Percentiles rank a stretch among this genome's conserved stretches.
Evolutionary conservation across 73 alveolate genomes (phyloP).

Genomic region (Stentor roeselii): DNA sequence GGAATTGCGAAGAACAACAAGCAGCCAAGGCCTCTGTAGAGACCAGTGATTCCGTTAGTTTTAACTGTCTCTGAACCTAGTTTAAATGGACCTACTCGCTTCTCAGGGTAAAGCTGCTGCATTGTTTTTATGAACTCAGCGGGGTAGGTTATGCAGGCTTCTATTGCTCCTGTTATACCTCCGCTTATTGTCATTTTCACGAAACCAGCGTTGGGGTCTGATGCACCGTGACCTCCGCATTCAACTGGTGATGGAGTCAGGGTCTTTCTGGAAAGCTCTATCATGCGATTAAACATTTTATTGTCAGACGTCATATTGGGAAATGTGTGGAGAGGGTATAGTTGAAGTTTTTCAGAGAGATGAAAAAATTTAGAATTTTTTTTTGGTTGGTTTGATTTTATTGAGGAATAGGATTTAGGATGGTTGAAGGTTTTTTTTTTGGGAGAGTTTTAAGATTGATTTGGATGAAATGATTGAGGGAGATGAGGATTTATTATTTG

Average conservation of each 20-base stretch:
- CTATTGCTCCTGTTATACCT: slow-evolving; percentile 93
- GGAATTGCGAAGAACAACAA: slow-evolving; percentile 84
- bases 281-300: neutral
- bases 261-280: neutral
- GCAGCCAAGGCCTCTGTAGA: slow-evolving; percentile 84
- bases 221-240: slow-evolving; percentile 23
- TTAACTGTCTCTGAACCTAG: slow-evolving; percentile 57
- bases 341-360: neutral
- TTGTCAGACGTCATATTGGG: neutral
- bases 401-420: too few species aligned
- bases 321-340: neutral
- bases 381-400: neutral
- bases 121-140: slow-evolving; percentile 90
- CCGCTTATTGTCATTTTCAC: slow-evolving; percentile 45
- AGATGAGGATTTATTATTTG: too few species aligned
- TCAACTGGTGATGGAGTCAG: slow-evolving; percentile 11
- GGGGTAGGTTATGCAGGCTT: slow-evolving; percentile 86
- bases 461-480: too few species aligned
- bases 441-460: too few species aligned
- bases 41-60: slow-evolving; percentile 66
- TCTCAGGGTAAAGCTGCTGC: slow-evolving; percentile 86
- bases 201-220: slow-evolving; percentile 11
- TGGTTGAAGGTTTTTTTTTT: too few species aligned
- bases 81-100: slow-evolving; percentile 66
- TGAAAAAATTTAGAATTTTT: too few species aligned